A percentile compares a stretch with the other conserved stretches of the same genome.
Evolutionary conservation across 805 yeast species (phyloP).

Genomic region (Maudiozyma barnettii): DNA sequence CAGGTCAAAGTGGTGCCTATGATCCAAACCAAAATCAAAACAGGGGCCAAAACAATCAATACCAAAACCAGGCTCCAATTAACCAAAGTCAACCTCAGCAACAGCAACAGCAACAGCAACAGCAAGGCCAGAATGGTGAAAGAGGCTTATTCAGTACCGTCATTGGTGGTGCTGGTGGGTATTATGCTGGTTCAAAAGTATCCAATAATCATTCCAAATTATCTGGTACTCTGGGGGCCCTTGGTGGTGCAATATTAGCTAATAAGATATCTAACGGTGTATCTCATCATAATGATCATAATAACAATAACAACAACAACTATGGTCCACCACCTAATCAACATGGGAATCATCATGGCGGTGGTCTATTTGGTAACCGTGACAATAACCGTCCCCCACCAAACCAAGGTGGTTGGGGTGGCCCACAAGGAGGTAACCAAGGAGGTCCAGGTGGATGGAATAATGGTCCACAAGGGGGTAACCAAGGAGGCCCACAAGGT

Average conservation of each 20-base stretch:
- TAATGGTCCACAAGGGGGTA: constrained; percentile 9
- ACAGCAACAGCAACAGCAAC: constrained; percentile 16
- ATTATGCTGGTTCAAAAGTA: constrained; percentile 39
- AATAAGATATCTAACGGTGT: constrained; percentile 37
- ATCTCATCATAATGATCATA: constrained; percentile 1
- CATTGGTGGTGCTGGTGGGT: constrained; percentile 47
- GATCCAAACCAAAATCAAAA: constrained; percentile 10
- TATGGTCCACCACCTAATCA: constrained; percentile 1
- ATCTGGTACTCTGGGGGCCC: constrained; percentile 43
- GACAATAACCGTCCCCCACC: constrained; percentile 2
- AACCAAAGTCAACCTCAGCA: background rate
- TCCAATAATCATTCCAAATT: constrained; percentile 24
- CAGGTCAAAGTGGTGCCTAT: constrained; percentile 34
- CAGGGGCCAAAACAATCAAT: background rate
- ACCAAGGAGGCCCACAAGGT: constrained; percentile 11
- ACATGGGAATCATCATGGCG: background rate
- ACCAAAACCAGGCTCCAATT: background rate
- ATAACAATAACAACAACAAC: background rate
- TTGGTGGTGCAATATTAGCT: constrained; percentile 47
- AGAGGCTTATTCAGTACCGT: constrained; percentile 5
- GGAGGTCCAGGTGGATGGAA: constrained; percentile 15
- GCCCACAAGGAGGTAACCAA: constrained; percentile 8
- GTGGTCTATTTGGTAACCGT: background rate
- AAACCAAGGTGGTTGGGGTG: constrained; percentile 12
- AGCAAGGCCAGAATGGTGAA: constrained; percentile 28